Evolutionary conservation across 192 early-diverging fungal species (phyloP), one percentile per base, ranked within the genome.

Genomic region (Umbelopsis ramanniana): DNA sequence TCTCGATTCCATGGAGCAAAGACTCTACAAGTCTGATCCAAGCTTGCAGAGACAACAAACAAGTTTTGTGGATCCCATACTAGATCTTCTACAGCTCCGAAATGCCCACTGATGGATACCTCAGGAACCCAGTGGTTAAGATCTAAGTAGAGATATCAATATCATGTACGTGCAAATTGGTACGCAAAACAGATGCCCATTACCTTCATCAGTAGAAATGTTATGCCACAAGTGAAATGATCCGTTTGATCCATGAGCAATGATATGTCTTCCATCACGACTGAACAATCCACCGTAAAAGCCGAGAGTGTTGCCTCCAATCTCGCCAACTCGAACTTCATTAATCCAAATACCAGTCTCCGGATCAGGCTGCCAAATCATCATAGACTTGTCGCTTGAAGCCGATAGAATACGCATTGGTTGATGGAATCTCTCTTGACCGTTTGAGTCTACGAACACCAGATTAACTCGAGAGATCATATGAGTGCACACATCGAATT

Each of bases 11-110:
- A 94, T 23, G 88, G 89, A 0, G 94, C 87, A 84, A 86, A 94
- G 46, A 99, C 75, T 14, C 97, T 86, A 0, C 94, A 79, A 0
- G 96, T 96, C 83, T 99, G 96, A 79, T 99, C 97, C 19, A 91
- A 78, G 52, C 93, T 93, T 10, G 87, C 88, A 2, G 94, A 86
- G 8, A 97, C 75, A 45, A 98, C 57, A 74, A 88, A 95, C 50
- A 80, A 70, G 21, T 91, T 92, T 22, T 74, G 79, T 19, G 91
- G 90, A 72, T 94, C 92, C 97, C 97, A 99, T 8, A 87, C 76
- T 46, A 96, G 74, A 75, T 89, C 89, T 67, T 93, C 87, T 22
- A 95, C 97, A 0, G 92, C 71, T 12, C 83, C 86, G 57, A 86
- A 93, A 82, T 98, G 96, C 26, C 97, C 97, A 57, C 89, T 89